Conservation (phyloP, 106 monocot genomes). For the Dendrobium huoshanense region DNA sequence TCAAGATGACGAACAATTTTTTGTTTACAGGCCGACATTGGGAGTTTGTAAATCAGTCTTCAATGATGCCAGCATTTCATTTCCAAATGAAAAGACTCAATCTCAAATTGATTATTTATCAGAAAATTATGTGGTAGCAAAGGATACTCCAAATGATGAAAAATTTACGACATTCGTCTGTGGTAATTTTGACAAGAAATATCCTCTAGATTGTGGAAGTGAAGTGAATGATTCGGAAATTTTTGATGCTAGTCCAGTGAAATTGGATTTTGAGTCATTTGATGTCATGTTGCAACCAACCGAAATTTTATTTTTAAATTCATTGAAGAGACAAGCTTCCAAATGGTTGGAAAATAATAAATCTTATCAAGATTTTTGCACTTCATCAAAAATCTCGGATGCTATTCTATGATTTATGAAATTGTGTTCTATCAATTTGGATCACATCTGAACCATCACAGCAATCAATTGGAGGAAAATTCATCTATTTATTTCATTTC, state of each 20-base stretch:
- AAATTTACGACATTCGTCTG: constrained; percentile 55
- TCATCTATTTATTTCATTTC: neutral
- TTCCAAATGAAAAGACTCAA: constrained; percentile 9
- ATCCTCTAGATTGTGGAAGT: constrained; percentile 6
- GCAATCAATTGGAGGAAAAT: neutral
- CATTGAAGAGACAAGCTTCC: constrained; percentile 40
- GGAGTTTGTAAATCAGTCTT: neutral
- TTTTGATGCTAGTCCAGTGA: constrained; percentile 47
- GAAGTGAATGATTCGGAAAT: constrained; percentile 13
- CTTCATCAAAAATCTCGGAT: constrained; percentile 27
- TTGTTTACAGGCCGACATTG: constrained; percentile 35
- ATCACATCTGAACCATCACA: neutral
- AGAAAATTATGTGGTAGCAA: neutral
- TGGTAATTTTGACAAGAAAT: constrained; percentile 27
- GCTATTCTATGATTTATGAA: neutral
- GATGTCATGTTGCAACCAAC: constrained; percentile 17
- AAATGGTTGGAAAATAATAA: constrained; percentile 52
- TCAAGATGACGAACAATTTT: constrained; percentile 37
- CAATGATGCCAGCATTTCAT: neutral
- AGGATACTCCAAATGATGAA: constrained; percentile 23
- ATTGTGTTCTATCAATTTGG: neutral
- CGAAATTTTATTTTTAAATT: constrained; percentile 37
- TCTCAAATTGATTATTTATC: constrained; percentile 1
- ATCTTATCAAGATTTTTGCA: constrained; percentile 60
- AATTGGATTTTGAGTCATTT: constrained; percentile 38